A percentile compares a stretch with the other conserved stretches of the same genome.
Evolutionary conservation across 352 stramenopile genomes (phyloP).

Genomic region (Discostella stelligera): DNA sequence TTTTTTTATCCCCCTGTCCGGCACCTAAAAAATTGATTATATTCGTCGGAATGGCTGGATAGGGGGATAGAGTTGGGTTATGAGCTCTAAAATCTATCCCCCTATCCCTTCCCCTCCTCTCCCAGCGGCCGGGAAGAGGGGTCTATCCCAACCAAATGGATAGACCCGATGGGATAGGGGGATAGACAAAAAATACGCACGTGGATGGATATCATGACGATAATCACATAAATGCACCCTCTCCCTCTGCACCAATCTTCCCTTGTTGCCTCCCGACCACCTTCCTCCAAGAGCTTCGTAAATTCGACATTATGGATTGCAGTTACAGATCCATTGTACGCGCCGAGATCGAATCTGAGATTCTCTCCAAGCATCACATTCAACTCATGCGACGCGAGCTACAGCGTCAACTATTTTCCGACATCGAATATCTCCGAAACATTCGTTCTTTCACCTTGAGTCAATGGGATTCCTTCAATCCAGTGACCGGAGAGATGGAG

Average conservation of each 20-base stretch:
- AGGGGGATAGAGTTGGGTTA: neutral
- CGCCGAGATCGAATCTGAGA: conserved; percentile 5
- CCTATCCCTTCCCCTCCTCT: neutral
- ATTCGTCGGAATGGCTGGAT: neutral
- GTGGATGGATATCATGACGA: neutral
- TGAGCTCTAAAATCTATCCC: neutral
- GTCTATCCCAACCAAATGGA: neutral
- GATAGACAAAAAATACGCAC: neutral
- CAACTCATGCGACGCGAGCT: too few species aligned
- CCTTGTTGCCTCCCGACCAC: too few species aligned
- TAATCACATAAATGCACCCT: too few species aligned
- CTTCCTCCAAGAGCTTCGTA: too few species aligned
- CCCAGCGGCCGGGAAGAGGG: neutral
- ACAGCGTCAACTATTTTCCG: too few species aligned
- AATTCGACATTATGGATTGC: neutral
- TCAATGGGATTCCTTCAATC: too few species aligned
- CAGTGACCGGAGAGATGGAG: too few species aligned
- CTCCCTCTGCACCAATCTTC: too few species aligned
- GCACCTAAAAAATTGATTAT: neutral
- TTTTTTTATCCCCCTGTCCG: neutral
- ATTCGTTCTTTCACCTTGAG: too few species aligned
- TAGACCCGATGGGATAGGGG: neutral
- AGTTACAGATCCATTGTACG: neutral
- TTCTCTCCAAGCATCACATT: conserved; percentile 1
- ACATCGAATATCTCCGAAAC: too few species aligned